phyloP scores from a whole-genome alignment of 1,139 yeast species.

The Entelexis paramagnoliae region DNA sequence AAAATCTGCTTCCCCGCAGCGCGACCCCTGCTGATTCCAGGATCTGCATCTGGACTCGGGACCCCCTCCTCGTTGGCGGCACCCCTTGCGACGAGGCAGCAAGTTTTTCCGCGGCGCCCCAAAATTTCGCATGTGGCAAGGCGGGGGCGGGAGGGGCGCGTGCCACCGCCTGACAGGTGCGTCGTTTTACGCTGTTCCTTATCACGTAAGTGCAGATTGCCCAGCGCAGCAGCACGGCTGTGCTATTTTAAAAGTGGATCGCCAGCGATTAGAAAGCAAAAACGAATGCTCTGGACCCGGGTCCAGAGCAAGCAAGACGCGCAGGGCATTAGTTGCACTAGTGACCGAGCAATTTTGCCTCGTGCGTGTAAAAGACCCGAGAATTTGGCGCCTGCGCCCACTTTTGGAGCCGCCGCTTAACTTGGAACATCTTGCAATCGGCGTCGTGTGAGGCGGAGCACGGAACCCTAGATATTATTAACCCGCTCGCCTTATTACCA shows the following conservation, averaged over 20 bases:
- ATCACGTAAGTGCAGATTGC: slow-evolving; percentile 3
- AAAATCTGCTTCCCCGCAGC: no score
- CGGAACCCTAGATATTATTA: slow-evolving; percentile 7
- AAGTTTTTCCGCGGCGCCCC: not conserved
- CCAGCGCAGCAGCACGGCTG: not conserved
- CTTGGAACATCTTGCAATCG: not conserved
- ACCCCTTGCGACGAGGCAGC: no score
- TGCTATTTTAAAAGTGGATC: not conserved
- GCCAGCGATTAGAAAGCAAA: not conserved
- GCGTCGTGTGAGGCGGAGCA: not conserved
- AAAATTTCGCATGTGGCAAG: not conserved
- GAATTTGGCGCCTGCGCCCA: no score
- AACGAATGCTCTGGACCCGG: not conserved
- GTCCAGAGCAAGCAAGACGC: no score
- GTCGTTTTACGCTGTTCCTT: not conserved
- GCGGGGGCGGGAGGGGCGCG: not conserved
- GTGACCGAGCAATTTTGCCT: no score
- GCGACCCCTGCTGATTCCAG: no score
- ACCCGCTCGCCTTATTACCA: not conserved
- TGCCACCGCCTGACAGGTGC: not conserved
- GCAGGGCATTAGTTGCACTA: no score
- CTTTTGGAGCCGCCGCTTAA: not conserved
- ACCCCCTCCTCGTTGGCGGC: no score
- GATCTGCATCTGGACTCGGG: no score
- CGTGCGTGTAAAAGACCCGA: no score